Conservation (phyloP, 2,329 filamentous ascomycete genomes). For the Colletotrichum lini region DNA sequence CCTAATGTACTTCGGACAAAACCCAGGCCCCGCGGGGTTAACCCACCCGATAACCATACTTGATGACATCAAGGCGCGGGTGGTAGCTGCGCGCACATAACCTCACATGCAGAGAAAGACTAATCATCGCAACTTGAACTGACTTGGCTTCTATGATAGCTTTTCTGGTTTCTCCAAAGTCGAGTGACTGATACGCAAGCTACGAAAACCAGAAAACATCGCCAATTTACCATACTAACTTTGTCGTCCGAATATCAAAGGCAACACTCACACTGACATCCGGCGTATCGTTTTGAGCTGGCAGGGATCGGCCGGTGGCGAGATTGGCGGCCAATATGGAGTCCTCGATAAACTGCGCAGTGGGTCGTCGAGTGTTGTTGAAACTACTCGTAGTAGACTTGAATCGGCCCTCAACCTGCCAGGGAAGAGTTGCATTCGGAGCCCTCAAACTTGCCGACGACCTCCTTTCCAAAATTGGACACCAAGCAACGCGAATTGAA, state of each 20-base stretch:
- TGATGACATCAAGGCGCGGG: background rate
- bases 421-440: conserved; percentile 12
- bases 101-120: background rate
- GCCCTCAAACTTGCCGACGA: conserved; percentile 10
- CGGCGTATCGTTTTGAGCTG: background rate
- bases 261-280: background rate
- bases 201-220: too few species aligned
- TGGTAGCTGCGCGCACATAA: background rate
- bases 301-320: conserved; percentile 2
- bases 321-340: background rate
- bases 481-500: background rate
- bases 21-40: background rate
- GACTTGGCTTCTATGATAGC: too few species aligned
- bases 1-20: background rate
- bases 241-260: background rate
- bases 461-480: background rate
- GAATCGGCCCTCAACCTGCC: background rate
- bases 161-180: background rate
- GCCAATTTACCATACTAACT: too few species aligned
- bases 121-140: background rate
- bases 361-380: background rate
- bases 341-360: background rate
- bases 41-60: background rate
- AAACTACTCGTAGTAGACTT: too few species aligned
- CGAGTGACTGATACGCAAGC: too few species aligned